Base-by-base conservation (phyloP, 345 rosid genomes). In the Pistacia atlantica region DNA sequence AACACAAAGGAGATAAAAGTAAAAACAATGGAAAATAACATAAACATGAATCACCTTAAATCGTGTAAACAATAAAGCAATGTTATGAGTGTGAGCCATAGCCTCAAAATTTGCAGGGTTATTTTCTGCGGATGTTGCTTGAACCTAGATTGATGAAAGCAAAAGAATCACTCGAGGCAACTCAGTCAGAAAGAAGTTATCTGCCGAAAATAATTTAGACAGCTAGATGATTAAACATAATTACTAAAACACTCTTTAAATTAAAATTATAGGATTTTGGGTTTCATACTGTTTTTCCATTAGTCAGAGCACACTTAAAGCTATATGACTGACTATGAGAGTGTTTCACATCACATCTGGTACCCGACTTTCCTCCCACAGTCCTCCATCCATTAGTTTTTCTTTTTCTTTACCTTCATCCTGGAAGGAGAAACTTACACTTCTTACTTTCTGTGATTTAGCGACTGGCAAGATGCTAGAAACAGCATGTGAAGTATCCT, bases 21-120 rank as follows among this genome's bases (percentile, higher is more conserved):
- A 61, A 13, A 61, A 31, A 28, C 5, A 33, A 60, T 62, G 67
- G 59, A 62, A n/a, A 2, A 51, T 63, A 63, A 49, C 25, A 33
- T 46, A 28, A 72, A 42, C 65, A 70, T 20, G 57, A 79, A 90
- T 84, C 69, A 90, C 97, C 97, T 95, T 95, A 80, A 92, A 89
- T 76, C 89, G 85, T 66, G 89, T 87, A 83, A 89, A 95, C 77
- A 95, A 85, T 77, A 90, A 78, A 66, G 93, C 84, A 86, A 91
- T 81, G 72, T 84, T 89, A 65, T 76, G 90, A n/a, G 97, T 87
- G 78, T 89, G 91, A 64, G 91, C 91, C 94, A 93, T 89, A 56
- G 94, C 97, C 85, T 88, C 98, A 81, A 91, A 25, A 25, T 25
- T 25, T 25, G 25, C 25, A 25, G 25, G 25, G 25, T 25, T 25